Conservation (phyloP, 345 rosid genomes). For the Theobroma cacao region DNA sequence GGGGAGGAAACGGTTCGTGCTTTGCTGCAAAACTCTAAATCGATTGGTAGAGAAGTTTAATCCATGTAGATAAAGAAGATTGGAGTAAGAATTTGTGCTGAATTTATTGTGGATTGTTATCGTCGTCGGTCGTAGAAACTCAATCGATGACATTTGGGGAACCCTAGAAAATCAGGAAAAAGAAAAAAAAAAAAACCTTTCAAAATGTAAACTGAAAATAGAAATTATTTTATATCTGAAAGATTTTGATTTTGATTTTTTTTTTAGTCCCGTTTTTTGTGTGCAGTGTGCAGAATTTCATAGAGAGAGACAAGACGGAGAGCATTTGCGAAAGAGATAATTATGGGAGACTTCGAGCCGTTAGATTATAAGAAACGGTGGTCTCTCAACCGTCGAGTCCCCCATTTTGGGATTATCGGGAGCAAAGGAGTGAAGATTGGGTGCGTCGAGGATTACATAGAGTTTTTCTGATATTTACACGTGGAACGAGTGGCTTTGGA, state of each 20-base stretch:
- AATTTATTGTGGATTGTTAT: constrained; percentile 25
- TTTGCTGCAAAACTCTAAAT: constrained; percentile 39
- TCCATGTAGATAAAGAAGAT: constrained; percentile 34
- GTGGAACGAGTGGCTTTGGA: background rate
- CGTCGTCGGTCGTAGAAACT: constrained; percentile 35
- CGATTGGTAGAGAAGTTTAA: constrained; percentile 30
- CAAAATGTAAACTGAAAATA: background rate
- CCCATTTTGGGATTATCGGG: background rate
- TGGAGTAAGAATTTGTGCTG: constrained; percentile 19
- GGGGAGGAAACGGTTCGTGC: constrained; percentile 30
- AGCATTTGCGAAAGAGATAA: background rate
- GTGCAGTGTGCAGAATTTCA: background rate
- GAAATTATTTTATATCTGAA: background rate
- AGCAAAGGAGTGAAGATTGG: background rate
- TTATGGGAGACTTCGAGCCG: constrained; percentile 15
- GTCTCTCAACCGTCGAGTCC: background rate
- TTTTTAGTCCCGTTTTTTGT: background rate
- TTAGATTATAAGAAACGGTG: constrained; percentile 1
- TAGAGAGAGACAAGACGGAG: background rate
- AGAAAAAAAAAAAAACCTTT: background rate
- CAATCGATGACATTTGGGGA: constrained; percentile 43
- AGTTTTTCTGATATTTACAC: background rate
- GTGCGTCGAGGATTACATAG: background rate
- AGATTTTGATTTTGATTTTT: background rate
- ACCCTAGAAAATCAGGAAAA: constrained; percentile 37